Conservation (phyloP, 2,329 filamentous ascomycete genomes). For the Ceratocystiopsis sp. region DNA sequence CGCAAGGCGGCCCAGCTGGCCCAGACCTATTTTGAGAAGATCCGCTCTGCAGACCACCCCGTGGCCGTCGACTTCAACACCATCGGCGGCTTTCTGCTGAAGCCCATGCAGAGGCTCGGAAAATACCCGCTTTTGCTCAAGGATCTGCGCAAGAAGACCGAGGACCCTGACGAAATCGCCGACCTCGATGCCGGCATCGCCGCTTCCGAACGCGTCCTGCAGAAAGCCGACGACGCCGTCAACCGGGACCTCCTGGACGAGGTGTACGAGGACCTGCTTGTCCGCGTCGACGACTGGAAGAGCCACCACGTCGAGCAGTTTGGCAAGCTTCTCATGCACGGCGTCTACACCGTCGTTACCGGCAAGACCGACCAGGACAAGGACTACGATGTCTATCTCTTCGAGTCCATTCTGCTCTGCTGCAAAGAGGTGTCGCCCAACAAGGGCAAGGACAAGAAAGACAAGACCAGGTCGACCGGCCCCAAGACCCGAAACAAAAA, state of each 20-base stretch:
- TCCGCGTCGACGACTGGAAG: slow-evolving; percentile 92
- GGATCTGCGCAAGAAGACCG: slow-evolving; percentile 73
- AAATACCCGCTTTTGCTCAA: slow-evolving; percentile 87
- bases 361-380: slow-evolving; percentile 79
- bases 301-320: slow-evolving; percentile 82
- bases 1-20: slow-evolving; percentile 77
- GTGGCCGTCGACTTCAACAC: slow-evolving; percentile 81
- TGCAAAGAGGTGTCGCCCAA: slow-evolving; percentile 87
- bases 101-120: slow-evolving; percentile 87
- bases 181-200: slow-evolving; percentile 66
- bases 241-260: slow-evolving; percentile 73
- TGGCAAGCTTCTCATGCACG: slow-evolving; percentile 72
- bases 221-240: slow-evolving; percentile 79
- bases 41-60: slow-evolving; percentile 54
- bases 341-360: slow-evolving; percentile 82
- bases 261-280: slow-evolving; percentile 64
- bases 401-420: slow-evolving; percentile 86
- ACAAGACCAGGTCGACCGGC: slow-evolving; percentile 37
- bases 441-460: slow-evolving; percentile 66
- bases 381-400: slow-evolving; percentile 98
- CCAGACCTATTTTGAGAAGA: slow-evolving; percentile 72
- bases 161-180: slow-evolving; percentile 50
- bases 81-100: slow-evolving; percentile 80
- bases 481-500: slow-evolving; percentile 46
- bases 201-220: slow-evolving; percentile 64